phyloP scores from a whole-genome alignment of 495 filamentous ascomycete species.

The Chlorociboria aeruginascens region DNA sequence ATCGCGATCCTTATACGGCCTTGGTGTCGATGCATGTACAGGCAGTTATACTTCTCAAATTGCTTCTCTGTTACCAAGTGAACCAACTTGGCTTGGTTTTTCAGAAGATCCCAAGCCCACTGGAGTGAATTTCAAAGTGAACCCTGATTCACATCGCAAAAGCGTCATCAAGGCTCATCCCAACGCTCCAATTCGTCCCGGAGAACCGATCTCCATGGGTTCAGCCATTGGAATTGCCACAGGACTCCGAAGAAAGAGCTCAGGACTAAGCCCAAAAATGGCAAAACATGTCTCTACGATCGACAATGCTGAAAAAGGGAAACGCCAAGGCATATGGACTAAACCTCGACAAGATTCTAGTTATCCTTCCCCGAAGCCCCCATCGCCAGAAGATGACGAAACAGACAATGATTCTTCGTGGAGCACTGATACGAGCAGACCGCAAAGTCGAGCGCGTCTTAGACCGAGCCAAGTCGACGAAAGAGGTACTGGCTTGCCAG shows the following conservation, averaged over 20 bases:
- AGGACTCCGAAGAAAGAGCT: neutral
- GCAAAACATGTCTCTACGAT: slow-evolving; percentile 2
- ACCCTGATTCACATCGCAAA: neutral
- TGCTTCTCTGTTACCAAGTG: neutral
- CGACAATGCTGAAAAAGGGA: slow-evolving; percentile 9
- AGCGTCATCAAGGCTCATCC: neutral
- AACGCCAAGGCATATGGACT: neutral
- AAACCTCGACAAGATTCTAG: slow-evolving; percentile 8
- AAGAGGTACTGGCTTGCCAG: too few relatives aligned
- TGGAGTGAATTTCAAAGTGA: neutral
- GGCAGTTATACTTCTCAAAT: neutral
- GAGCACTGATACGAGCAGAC: too few relatives aligned
- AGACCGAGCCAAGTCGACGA: too few relatives aligned
- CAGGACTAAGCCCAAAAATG: too few relatives aligned
- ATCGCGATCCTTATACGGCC: slow-evolving; percentile 2
- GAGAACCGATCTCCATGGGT: neutral
- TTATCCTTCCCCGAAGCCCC: slow-evolving; percentile 4
- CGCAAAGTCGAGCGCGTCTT: too few relatives aligned
- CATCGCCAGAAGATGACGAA: neutral
- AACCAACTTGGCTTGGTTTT: neutral
- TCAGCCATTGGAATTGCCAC: neutral
- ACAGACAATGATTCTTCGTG: neutral
- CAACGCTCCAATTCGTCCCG: neutral
- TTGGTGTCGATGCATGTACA: slow-evolving; percentile 5
- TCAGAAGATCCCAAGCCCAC: neutral